Evolutionary conservation across 768 basidiomycete genomes (phyloP).

Genomic region (Hygrophorus russula): DNA sequence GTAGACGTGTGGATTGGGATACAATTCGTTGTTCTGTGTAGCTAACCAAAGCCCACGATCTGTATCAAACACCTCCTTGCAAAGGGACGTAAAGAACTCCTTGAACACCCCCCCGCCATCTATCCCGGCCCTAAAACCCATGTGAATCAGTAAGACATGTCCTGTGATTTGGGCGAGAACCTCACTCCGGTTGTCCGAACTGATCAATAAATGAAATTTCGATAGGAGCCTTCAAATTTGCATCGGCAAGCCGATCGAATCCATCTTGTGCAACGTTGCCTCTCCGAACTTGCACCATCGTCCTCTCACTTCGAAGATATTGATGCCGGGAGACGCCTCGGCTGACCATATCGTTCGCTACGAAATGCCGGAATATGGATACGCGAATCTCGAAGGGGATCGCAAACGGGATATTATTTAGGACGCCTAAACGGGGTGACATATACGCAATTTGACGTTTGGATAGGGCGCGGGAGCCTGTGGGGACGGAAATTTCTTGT

Average conservation of each 20-base stretch:
- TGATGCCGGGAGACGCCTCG: slow-evolving; percentile 10
- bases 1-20: slow-evolving; percentile 89
- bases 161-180: slow-evolving; percentile 7
- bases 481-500: slow-evolving; percentile 28
- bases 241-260: slow-evolving; percentile 71
- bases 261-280: slow-evolving; percentile 81
- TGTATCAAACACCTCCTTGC: slow-evolving; percentile 91
- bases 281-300: slow-evolving; percentile 51
- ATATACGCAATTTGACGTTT: slow-evolving; percentile 67
- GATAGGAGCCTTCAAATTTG: slow-evolving; percentile 71
- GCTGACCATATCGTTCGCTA: slow-evolving; percentile 45
- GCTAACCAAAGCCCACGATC: slow-evolving; percentile 90
- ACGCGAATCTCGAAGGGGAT: slow-evolving; percentile 92
- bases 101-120: slow-evolving; percentile 98
- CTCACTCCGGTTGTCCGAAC: slow-evolving; percentile 77
- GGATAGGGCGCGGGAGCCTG: slow-evolving; percentile 22
- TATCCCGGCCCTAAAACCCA: slow-evolving; percentile 59
- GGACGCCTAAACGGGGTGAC: slow-evolving; percentile 77
- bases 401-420: slow-evolving; percentile 94
- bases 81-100: slow-evolving; percentile 89
- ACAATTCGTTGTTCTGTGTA: slow-evolving; percentile 86
- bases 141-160: neutral
- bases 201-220: slow-evolving; percentile 91
- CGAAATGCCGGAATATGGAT: slow-evolving; percentile 77
- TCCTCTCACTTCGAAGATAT: slow-evolving; percentile 11